Conservation (phyloP, 441 rosid species). For the Adansonia rubrostipa region DNA sequence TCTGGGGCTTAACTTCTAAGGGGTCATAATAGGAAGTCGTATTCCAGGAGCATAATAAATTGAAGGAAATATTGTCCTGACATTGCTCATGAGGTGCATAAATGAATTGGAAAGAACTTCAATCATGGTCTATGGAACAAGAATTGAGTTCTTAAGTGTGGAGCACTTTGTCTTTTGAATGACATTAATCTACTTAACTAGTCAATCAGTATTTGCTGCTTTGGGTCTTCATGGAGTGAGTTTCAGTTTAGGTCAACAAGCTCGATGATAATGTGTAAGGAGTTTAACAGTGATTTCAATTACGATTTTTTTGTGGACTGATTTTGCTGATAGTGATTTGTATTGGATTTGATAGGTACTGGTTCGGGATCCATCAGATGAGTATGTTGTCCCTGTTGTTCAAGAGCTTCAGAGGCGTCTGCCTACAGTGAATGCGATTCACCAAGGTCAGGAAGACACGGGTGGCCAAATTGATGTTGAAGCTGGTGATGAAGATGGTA, state of each 20-base stretch:
- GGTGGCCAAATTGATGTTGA: constrained; percentile 62
- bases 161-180: background rate
- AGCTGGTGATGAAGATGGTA: constrained; percentile 89
- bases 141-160: background rate
- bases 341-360: constrained; percentile 56
- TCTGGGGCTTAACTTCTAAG: background rate
- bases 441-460: constrained; percentile 49
- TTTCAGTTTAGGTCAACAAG: background rate
- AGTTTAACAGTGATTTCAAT: background rate
- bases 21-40: background rate
- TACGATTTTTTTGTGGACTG: background rate
- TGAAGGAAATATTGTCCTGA: background rate
- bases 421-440: constrained; percentile 44
- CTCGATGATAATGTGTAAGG: too few species aligned
- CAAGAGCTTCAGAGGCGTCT: constrained; percentile 89
- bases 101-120: background rate
- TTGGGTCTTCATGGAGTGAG: background rate
- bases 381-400: constrained; percentile 81
- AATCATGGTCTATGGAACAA: background rate
- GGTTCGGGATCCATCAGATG: constrained; percentile 85
- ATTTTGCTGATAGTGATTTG: background rate
- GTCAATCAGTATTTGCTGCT: background rate
- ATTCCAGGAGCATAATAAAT: background rate
- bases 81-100: background rate
- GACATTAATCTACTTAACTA: background rate